Evolutionary conservation across 306 rosid species (phyloP), one percentile per base, ranked within the genome.

Genomic region (Corylus americana): DNA sequence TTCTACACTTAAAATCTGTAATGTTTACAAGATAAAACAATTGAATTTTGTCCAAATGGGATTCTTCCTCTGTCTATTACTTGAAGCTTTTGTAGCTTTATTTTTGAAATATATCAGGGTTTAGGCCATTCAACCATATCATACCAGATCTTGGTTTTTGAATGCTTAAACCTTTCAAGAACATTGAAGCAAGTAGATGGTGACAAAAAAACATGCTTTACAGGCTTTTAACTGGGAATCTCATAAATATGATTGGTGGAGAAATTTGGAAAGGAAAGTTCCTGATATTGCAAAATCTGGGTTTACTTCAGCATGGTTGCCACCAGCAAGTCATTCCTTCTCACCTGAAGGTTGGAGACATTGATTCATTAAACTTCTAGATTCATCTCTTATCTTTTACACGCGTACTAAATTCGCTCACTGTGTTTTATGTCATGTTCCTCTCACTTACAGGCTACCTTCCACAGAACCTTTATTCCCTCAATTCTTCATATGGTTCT

Each of bases 221-320:
- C 82, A 94, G 98, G 98, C 89, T 42, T 92, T 92, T 81, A 94
- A 92, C 76, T 94, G 97, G 98, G 97, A 94, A 82, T 94, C 98
- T 77, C 91, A 91, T 78, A 92, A 90, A 58, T 6, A 80, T 84
- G 88, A 86, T 75, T 94, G 98, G 97, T 94, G 95, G 97, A 84
- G 68, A 66, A 88, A 85, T 84, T 86, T 92, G 76, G 93, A 91
- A 55, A 54, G 77, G 50, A 92, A 92, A 90, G 88, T 92, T 84
- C 81, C 91, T 20, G 97, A 92, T 64, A 86, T 92, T 11, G 93
- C 97, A 59, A 80, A 83, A 73, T 81, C 93, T 82, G 98, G 98
- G 71, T 87, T 94, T 74, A 91, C 98, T 12, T 91, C 98, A 18
- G 92, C 85, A 27, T 94, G 97, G 98, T 81, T 94, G 88, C 98